A percentile compares a stretch with the other conserved stretches of the same genome.
These are phyloP conservation scores for Cyclotella choctawhatcheeana DNA, from an alignment of 108 stramenopile species.

Conservation along the genomic window DNA sequence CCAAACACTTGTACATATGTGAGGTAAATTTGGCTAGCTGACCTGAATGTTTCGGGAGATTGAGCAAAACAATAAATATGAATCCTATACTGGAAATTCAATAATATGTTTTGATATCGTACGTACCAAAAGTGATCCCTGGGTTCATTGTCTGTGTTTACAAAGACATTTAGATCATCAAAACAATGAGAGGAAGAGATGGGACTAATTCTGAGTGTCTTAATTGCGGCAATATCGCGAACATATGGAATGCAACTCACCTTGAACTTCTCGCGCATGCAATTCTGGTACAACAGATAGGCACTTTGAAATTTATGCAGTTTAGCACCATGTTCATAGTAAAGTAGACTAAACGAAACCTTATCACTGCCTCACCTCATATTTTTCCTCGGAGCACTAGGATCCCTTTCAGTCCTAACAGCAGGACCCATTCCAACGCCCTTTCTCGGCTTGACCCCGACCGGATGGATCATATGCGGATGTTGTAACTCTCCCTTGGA, in stretches of 20 bases:
- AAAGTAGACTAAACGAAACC: not conserved
- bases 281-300: constrained; percentile 88
- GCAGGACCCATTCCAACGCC: constrained; percentile 46
- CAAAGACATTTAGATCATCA: too few species aligned
- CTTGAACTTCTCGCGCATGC: constrained; percentile 89
- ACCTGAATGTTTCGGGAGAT: not conserved
- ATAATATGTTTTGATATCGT: not conserved
- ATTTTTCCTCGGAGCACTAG: constrained; percentile 92
- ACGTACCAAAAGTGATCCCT: constrained; percentile 76
- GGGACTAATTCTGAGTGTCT: too few species aligned
- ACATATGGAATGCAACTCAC: too few species aligned
- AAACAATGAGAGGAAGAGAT: too few species aligned
- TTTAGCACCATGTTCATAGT: too few species aligned
- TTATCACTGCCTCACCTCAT: constrained; percentile 43
- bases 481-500: constrained; percentile 82
- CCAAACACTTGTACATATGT: constrained; percentile 88
- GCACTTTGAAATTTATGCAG: constrained; percentile 34
- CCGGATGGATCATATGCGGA: constrained; percentile 35
- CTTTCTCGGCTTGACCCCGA: constrained; percentile 16
- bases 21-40: constrained; percentile 92
- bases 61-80: not conserved
- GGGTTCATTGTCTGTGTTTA: constrained; percentile 29
- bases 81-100: not conserved
- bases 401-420: constrained; percentile 67
- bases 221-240: too few species aligned